Base-by-base conservation (phyloP, 352 stramenopile species). In the Phytophthora melonis region DNA sequence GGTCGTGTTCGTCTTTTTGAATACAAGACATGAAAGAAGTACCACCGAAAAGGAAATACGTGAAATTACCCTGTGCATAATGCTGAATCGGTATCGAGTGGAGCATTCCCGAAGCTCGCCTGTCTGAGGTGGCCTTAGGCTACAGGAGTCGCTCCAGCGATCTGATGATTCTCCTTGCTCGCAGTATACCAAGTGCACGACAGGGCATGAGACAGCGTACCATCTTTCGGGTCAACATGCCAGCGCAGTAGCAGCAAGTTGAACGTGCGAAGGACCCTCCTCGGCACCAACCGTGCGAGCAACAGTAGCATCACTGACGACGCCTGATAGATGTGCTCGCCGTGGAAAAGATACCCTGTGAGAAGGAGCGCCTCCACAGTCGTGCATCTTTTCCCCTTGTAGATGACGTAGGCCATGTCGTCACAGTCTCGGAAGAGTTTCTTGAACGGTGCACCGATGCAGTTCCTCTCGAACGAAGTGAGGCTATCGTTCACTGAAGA, bases 171-270 rank as follows among this genome's bases (percentile, higher is more conserved):
- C n/a, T 74, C 67, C 23, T 16, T 16, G 23, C 52, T 64, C 1
- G 59, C 67, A 25, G 32, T 50, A 25, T 61, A 62, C 60, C 60
- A 74, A 3, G 55, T 74, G 55, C 60, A 70, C 0, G 60, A 58
- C 25, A 60, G 13, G 5, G 55, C 34, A 7, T 62, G 36, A 1
- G 50, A 60, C 7, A 73, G 41, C 11, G 58, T 69, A 10, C 64
- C 58, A 19, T 62, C 39, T 23, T 68, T 45, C 18, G 47, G 30
- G 36, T 77, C 64, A 19, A 77, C 16, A 10, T 63, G 43, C 70
- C 70, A 77, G 43, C 70, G 63, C 5, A 77, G 14, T 10, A 77
- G 25, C 5, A 77, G 45, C 14, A 77, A 45, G 54, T 77, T 77
- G 41, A 77, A 77, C 13, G 63, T 72, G 5, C 70, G 63, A 14